These are phyloP conservation scores for Urostyla sp. DNA, from an alignment of 73 alveolate genomes.

Conservation along the genomic window DNA sequence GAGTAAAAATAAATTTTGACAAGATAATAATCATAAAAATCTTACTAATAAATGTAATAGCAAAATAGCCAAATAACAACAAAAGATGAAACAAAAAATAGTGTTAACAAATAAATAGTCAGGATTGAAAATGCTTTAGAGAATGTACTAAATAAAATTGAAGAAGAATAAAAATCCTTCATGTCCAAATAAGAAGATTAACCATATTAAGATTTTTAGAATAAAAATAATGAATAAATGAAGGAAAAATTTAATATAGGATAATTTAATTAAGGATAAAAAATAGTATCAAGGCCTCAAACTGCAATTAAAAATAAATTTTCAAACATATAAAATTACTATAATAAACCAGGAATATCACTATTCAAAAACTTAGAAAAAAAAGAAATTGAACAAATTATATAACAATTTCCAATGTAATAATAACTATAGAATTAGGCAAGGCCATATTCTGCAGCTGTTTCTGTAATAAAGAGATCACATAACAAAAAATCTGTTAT, in stretches of 20 bases:
- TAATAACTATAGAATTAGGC: neutral
- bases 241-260: neutral
- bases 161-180: neutral
- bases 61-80: constrained; percentile 8
- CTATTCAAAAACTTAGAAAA: neutral
- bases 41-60: neutral
- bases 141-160: neutral
- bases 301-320: neutral
- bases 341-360: constrained; percentile 17
- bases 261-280: neutral
- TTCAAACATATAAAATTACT: constrained; percentile 3
- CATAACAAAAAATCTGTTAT: constrained; percentile 15
- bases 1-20: neutral
- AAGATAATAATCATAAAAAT: neutral
- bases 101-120: neutral
- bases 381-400: neutral
- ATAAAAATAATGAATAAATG: neutral
- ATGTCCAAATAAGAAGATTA: too few relatives aligned
- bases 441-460: constrained; percentile 48
- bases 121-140: neutral
- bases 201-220: too few relatives aligned
- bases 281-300: neutral
- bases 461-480: neutral
- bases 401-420: neutral
- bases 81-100: constrained; percentile 12